Percentiles rank a stretch among this genome's conserved stretches.
phyloP scores from a whole-genome alignment of 805 yeast species.

The Lipomyces spencermartinsiae region DNA sequence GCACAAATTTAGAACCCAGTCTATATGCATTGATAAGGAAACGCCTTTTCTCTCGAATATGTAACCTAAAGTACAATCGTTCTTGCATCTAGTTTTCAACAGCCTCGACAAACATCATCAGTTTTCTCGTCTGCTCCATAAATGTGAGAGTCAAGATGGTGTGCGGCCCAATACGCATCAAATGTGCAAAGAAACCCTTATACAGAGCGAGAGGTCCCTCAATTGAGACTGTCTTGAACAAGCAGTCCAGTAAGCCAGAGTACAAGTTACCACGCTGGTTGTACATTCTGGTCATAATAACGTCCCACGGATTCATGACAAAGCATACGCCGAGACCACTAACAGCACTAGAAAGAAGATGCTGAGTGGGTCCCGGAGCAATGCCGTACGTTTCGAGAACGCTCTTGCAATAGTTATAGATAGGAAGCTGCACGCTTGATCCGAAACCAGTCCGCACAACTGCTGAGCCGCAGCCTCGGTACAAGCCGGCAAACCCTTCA shows the following conservation, averaged over 20 bases:
- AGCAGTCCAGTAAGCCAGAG: slow-evolving; percentile 87
- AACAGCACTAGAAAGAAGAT: slow-evolving; percentile 71
- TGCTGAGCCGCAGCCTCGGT: slow-evolving; percentile 94
- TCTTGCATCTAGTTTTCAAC: slow-evolving; percentile 1
- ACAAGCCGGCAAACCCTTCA: slow-evolving; percentile 81
- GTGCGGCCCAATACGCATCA: slow-evolving; percentile 93
- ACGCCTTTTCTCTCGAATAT: neutral
- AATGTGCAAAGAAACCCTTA: slow-evolving; percentile 94
- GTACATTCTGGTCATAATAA: slow-evolving; percentile 89
- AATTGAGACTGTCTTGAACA: slow-evolving; percentile 74
- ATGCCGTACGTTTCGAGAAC: slow-evolving; percentile 61
- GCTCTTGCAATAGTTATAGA: slow-evolving; percentile 78
- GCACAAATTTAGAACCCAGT: neutral
- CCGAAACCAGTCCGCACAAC: slow-evolving; percentile 94
- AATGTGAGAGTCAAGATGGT: slow-evolving; percentile 85
- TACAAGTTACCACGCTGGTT: slow-evolving; percentile 83
- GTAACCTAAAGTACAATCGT: neutral
- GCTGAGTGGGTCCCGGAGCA: slow-evolving; percentile 70
- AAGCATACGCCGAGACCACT: slow-evolving; percentile 93
- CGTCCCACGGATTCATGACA: slow-evolving; percentile 98
- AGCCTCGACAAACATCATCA: slow-evolving; percentile 54
- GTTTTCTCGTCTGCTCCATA: slow-evolving; percentile 92
- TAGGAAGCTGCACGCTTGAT: slow-evolving; percentile 92
- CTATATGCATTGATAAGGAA: neutral
- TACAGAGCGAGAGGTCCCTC: slow-evolving; percentile 91